phyloP scores from a whole-genome alignment of 148 eudicot genomes.

The Fagopyrum tataricum region DNA sequence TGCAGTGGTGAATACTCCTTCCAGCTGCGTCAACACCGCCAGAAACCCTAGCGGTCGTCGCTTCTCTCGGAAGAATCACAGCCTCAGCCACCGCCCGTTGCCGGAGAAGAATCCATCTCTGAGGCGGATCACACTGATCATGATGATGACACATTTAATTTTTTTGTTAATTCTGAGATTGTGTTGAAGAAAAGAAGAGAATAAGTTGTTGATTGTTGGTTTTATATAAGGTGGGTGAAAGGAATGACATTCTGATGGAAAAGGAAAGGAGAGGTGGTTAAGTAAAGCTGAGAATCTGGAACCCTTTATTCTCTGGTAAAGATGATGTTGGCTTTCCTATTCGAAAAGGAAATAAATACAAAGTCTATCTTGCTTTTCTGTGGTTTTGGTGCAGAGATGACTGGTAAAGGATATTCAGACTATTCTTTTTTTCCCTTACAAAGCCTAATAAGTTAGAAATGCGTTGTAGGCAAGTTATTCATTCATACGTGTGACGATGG shows the following conservation, averaged over 20 bases:
- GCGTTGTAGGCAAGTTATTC: background rate
- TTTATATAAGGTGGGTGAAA: background rate
- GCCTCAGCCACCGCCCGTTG: background rate
- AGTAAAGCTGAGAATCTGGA: slow-evolving; percentile 11
- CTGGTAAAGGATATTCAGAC: background rate
- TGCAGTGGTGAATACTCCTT: slow-evolving; percentile 26
- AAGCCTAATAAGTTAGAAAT: slow-evolving; percentile 11
- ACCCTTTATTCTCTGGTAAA: slow-evolving; percentile 3
- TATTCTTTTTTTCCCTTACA: background rate
- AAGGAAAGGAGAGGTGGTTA: background rate
- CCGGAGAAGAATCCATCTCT: slow-evolving; percentile 14
- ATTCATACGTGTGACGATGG: background rate
- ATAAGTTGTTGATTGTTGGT: background rate
- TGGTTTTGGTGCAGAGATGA: slow-evolving; percentile 8
- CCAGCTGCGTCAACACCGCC: slow-evolving; percentile 7
- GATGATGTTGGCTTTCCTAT: background rate
- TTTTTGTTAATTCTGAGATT: background rate
- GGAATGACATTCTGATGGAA: background rate
- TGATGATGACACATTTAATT: slow-evolving; percentile 11
- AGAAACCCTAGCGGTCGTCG: background rate
- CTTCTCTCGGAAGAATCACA: background rate
- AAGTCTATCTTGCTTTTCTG: no score
- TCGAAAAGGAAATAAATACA: no score
- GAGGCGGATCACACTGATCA: background rate
- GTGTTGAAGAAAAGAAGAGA: slow-evolving; percentile 12